Evolutionary conservation across 179 eudicot genomes (phyloP).

Genomic region (Beta corolliflora): DNA sequence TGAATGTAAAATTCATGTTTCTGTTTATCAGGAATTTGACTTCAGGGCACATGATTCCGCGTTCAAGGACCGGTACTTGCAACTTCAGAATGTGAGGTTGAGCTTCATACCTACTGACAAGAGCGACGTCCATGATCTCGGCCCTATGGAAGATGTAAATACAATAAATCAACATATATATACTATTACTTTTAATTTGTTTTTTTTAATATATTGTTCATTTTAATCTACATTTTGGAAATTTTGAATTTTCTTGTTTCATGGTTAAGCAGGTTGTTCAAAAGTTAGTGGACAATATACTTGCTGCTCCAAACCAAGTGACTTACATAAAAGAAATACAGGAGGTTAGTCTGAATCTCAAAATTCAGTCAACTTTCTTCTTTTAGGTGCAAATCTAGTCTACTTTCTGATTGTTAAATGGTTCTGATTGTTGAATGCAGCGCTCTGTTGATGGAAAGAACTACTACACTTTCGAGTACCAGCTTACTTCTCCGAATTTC

Average conservation of each 20-base stretch:
- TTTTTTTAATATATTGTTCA: no score
- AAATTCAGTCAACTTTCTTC: neutral
- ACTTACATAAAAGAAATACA: constrained; percentile 55
- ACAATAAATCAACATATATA: neutral
- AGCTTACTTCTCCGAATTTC: constrained; percentile 71
- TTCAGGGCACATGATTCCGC: constrained; percentile 84
- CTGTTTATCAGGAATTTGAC: constrained; percentile 59
- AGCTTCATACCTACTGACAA: constrained; percentile 82
- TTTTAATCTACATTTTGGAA: neutral
- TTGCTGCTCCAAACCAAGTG: constrained; percentile 78
- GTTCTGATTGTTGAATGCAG: constrained; percentile 40
- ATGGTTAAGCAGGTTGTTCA: constrained; percentile 50
- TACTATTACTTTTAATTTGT: neutral
- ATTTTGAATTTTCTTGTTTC: neutral
- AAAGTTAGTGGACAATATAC: constrained; percentile 54
- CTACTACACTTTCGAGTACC: constrained; percentile 81
- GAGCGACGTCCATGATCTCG: constrained; percentile 74
- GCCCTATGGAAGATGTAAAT: constrained; percentile 72
- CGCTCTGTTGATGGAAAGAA: constrained; percentile 63
- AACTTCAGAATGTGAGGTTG: constrained; percentile 61
- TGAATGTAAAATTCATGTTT: neutral
- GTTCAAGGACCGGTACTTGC: constrained; percentile 63
- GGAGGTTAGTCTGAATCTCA: constrained; percentile 54
- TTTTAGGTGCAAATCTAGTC: no score
- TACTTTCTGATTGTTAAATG: neutral